Evolutionary conservation across 768 basidiomycete species (phyloP), one percentile per base, ranked within the genome.

Genomic region (Boletus subcaerulescens): DNA sequence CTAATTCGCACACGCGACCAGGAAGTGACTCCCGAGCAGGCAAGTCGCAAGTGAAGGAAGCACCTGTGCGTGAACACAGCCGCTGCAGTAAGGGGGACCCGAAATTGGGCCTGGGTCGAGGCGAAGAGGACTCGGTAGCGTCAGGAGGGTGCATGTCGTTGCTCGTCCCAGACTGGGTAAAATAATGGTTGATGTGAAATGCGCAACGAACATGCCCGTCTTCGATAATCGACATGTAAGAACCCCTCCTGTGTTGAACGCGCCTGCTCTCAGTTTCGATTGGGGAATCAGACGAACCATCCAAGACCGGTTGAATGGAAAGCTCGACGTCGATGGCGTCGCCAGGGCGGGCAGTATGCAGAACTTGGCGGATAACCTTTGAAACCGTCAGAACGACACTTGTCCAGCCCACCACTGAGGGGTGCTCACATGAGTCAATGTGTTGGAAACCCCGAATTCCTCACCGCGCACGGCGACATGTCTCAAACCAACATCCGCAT

Each of bases 281-380:
- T 20, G 67, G 69, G 14, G 67, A 67, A 43, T 70, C 64, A 33
- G 63, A 57, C 5, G 52, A 45, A 46, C 50, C 63, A 54, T 60
- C 69, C 55, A 54, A 58, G 14, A 67, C 60, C 9, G 73, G 70
- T 52, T 68, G 74, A 44, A 91, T 74, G 56, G 81, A 79, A 20
- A 98, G 79, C 9, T 95, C 93, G 52, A 97, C 71, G 65, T 96
- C 93, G 44, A 98, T 80, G 33, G 88, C 84, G 67, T 97, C 95
- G 14, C 91, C 91, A 35, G 67, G 74, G 45, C 75, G 74, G n/a
- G 90, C 77, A 32, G 84, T 82, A 42, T 75, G 74, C 39, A 98
- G 72, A 40, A 96, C 77, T 77, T 95, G 95, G 31, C 93, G 89
- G 49, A 93, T 73, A 57, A 94, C 79, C 94, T 97, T 64, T 38